Conservation (phyloP, 83 land plant genomes). For the Picea abies region DNA sequence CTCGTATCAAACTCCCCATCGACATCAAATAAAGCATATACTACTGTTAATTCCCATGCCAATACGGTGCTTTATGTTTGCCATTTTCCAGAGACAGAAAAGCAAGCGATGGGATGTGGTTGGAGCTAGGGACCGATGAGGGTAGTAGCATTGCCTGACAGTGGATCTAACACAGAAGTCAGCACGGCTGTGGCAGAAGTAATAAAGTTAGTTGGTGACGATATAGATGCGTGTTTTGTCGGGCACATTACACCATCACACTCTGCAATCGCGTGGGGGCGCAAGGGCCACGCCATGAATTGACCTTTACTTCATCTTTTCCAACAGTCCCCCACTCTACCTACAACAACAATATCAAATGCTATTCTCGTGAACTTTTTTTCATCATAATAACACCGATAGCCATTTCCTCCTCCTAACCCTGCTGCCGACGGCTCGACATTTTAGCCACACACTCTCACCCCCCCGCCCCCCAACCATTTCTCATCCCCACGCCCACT, state of each 20-base stretch:
- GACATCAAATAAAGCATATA: background rate
- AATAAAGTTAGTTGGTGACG: background rate
- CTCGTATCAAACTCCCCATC: too few relatives aligned
- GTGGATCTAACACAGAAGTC: background rate
- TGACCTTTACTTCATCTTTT: background rate
- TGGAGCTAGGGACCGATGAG: background rate
- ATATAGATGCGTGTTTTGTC: conserved; percentile 10
- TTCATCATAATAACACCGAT: too few relatives aligned
- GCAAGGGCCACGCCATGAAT: conserved; percentile 6
- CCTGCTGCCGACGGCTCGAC: too few relatives aligned
- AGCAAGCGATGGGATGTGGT: background rate
- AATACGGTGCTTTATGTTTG: background rate
- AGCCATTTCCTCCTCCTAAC: too few relatives aligned
- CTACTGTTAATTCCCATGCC: background rate
- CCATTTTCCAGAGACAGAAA: background rate
- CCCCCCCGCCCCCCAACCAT: too few relatives aligned
- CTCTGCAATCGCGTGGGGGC: conserved; percentile 16
- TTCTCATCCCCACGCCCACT: too few relatives aligned
- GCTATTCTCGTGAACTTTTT: too few relatives aligned
- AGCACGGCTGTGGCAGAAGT: background rate
- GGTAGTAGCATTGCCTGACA: background rate
- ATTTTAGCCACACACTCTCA: too few relatives aligned
- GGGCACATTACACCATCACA: background rate
- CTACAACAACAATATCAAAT: background rate
- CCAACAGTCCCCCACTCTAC: conserved; percentile 10